Evolutionary conservation across 176 grass and related monocot species (phyloP).

Genomic region (Rhynchospora breviuscula): DNA sequence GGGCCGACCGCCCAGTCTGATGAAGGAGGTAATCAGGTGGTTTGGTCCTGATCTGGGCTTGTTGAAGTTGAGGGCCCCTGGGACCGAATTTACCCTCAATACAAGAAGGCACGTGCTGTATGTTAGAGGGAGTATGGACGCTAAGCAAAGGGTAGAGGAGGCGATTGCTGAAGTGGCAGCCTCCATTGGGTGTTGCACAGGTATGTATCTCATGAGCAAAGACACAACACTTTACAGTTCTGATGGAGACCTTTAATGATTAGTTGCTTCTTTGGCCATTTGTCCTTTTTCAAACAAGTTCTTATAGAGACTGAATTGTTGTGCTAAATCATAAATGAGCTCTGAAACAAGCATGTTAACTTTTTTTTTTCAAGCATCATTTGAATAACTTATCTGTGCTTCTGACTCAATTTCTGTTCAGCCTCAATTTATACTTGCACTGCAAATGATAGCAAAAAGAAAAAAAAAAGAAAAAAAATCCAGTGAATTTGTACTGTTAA

Average conservation of each 20-base stretch:
- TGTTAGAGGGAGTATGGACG: conserved; percentile 61
- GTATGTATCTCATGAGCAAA: conserved; percentile 3
- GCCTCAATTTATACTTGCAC: neutral
- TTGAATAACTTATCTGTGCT: neutral
- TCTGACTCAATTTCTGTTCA: neutral
- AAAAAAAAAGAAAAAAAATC: neutral
- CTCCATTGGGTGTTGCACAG: conserved; percentile 16
- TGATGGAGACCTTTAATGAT: neutral
- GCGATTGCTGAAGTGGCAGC: conserved; percentile 44
- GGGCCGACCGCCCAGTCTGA: conserved; percentile 56
- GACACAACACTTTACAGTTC: neutral
- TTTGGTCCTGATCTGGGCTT: conserved; percentile 71
- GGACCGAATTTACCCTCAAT: conserved; percentile 46
- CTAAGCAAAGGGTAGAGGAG: conserved; percentile 55
- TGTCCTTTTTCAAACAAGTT: neutral
- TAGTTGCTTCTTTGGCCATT: neutral
- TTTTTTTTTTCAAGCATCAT: neutral
- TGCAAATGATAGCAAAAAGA: neutral
- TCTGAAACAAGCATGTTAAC: neutral
- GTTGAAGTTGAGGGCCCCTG: conserved; percentile 51
- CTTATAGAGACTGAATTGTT: neutral
- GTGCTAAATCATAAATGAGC: neutral
- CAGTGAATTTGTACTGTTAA: neutral
- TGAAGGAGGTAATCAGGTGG: conserved; percentile 64
- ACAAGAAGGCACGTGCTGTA: conserved; percentile 49